Evolutionary conservation across 2,329 filamentous ascomycete species (phyloP).

Genomic region (Lizonia empirigonia): DNA sequence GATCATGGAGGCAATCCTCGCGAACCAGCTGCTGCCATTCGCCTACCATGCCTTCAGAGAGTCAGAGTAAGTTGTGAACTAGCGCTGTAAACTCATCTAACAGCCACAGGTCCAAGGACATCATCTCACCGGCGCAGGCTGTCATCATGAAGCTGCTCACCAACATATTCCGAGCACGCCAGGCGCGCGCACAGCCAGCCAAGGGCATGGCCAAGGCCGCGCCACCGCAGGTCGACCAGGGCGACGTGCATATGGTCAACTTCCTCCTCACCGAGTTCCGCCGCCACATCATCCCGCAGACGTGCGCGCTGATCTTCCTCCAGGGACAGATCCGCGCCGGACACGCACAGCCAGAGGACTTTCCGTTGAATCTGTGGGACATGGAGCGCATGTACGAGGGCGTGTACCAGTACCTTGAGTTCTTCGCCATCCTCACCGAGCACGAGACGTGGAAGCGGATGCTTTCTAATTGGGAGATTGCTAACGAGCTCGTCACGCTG

Average conservation of each 20-base stretch:
- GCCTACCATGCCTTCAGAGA: constrained; percentile 91
- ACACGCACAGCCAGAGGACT: constrained; percentile 78
- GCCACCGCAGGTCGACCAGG: constrained; percentile 59
- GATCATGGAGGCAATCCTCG: constrained; percentile 90
- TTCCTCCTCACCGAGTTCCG: constrained; percentile 94
- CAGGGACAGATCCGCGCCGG: constrained; percentile 87
- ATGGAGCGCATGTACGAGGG: constrained; percentile 97
- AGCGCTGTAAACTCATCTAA: constrained; percentile 16
- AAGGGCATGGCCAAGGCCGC: constrained; percentile 53
- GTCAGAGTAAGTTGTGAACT: constrained; percentile 38
- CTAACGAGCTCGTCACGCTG: constrained; percentile 85
- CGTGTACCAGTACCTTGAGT: constrained; percentile 91
- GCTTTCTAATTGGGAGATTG: constrained; percentile 88
- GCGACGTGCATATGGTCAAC: constrained; percentile 72
- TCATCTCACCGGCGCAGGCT: constrained; percentile 92
- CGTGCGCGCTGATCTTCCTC: constrained; percentile 89
- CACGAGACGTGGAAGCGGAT: constrained; percentile 81
- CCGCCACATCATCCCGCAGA: constrained; percentile 90
- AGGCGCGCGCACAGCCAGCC: constrained; percentile 45
- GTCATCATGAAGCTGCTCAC: constrained; percentile 90
- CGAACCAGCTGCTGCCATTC: constrained; percentile 87
- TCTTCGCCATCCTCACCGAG: constrained; percentile 87
- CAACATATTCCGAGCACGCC: constrained; percentile 76
- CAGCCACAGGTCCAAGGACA: constrained; percentile 73
- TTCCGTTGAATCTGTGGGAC: constrained; percentile 94